Evolutionary conservation across 106 monocot species (phyloP).

Genomic region (Apostasia shenzhenica): DNA sequence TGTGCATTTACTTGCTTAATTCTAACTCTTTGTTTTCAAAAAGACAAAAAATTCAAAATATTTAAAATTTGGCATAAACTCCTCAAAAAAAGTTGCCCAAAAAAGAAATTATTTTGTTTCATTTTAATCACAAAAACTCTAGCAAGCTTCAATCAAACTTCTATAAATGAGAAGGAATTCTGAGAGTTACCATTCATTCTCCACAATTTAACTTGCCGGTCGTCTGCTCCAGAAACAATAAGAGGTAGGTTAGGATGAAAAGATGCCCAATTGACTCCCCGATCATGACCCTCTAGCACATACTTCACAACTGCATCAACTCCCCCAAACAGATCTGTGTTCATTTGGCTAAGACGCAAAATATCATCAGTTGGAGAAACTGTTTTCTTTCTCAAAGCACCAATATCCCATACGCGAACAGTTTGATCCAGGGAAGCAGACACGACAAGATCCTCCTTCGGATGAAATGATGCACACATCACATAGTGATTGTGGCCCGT

Average conservation of each 20-base stretch:
- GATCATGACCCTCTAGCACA: constrained; percentile 88
- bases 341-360: constrained; percentile 77
- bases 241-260: constrained; percentile 82
- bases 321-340: constrained; percentile 83
- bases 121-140: too few relatives aligned
- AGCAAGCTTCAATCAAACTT: too few relatives aligned
- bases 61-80: too few relatives aligned
- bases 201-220: constrained; percentile 88
- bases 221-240: constrained; percentile 87
- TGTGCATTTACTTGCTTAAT: too few relatives aligned
- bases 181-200: constrained; percentile 71
- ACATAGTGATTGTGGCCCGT: constrained; percentile 93
- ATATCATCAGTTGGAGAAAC: constrained; percentile 88
- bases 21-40: too few relatives aligned
- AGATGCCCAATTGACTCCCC: constrained; percentile 88
- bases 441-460: constrained; percentile 81
- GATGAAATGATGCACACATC: constrained; percentile 94
- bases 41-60: too few relatives aligned
- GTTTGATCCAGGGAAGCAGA: constrained; percentile 92
- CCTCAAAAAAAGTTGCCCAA: too few relatives aligned
- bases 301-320: constrained; percentile 93
- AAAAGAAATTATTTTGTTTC: too few relatives aligned
- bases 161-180: not conserved
- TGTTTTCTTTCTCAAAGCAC: constrained; percentile 77
- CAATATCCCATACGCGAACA: constrained; percentile 87